Evolutionary conservation across 2,329 filamentous ascomycete genomes (phyloP).

Genomic region (Endothia cerciana): DNA sequence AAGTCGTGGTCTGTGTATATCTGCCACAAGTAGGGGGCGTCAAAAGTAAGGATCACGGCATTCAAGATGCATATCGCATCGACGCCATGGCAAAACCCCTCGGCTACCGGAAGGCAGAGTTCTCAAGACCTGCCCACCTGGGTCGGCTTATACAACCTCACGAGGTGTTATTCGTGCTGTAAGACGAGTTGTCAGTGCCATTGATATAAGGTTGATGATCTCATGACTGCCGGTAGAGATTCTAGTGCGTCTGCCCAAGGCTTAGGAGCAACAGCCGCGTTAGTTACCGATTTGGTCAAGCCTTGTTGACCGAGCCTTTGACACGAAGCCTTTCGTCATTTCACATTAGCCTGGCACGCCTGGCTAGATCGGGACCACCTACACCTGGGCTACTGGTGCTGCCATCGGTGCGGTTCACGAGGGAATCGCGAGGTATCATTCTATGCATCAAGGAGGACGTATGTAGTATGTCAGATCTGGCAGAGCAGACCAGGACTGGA

Average conservation of each 20-base stretch:
- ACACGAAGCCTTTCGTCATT: conserved; percentile 1
- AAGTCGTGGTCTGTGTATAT: not conserved
- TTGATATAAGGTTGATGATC: conserved; percentile 17
- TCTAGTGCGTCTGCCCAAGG: conserved; percentile 12
- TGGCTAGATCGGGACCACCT: too few species aligned
- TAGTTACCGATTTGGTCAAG: not conserved
- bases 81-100: too few species aligned
- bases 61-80: not conserved
- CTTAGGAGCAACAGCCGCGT: not conserved
- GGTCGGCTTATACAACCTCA: not conserved
- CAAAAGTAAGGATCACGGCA: not conserved
- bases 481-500: conserved; percentile 19
- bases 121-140: not conserved
- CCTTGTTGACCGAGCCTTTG: not conserved
- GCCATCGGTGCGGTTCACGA: not conserved
- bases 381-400: not conserved
- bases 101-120: not conserved
- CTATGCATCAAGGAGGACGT: not conserved
- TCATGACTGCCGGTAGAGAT: conserved; percentile 22
- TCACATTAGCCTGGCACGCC: not conserved
- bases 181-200: not conserved
- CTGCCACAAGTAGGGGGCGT: not conserved
- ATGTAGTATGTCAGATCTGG: conserved; percentile 11
- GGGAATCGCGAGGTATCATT: not conserved
- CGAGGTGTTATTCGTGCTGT: not conserved